Evolutionary conservation across 192 early-diverging fungal genomes (phyloP).

Genomic region (Linnemannia elongata): DNA sequence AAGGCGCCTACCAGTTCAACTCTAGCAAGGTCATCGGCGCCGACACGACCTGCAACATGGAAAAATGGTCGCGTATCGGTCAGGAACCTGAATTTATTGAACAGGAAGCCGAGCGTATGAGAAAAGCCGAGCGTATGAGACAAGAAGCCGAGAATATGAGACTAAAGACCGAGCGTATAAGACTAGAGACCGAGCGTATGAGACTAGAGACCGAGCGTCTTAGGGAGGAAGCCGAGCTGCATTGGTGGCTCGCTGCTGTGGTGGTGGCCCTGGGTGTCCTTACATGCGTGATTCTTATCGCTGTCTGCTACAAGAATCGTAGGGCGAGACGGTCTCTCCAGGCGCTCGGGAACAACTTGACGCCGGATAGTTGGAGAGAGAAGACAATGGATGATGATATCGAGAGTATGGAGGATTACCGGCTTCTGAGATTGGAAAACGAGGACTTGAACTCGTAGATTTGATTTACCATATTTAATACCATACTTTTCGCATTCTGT

Average conservation of each 20-base stretch:
- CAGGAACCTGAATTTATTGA: not conserved
- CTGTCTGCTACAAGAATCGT: not conserved
- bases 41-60: slow-evolving; percentile 19
- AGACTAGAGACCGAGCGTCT: too few species aligned
- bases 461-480: not conserved
- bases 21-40: slow-evolving; percentile 4
- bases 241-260: slow-evolving; percentile 17
- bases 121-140: too few species aligned
- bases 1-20: not conserved
- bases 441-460: not conserved
- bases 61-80: slow-evolving; percentile 12
- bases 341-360: not conserved
- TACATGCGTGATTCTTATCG: not conserved
- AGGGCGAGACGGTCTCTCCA: not conserved
- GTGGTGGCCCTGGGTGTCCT: slow-evolving; percentile 10
- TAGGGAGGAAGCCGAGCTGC: not conserved
- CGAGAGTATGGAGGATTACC: not conserved
- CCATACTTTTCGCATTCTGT: not conserved
- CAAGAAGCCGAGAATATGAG: not conserved
- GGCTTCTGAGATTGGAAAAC: not conserved
- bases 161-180: too few species aligned
- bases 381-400: not conserved
- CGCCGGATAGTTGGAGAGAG: not conserved
- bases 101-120: not conserved
- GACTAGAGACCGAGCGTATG: too few species aligned